phyloP scores from a whole-genome alignment of 768 basidiomycete species.

The Leccinum rimulosum region DNA sequence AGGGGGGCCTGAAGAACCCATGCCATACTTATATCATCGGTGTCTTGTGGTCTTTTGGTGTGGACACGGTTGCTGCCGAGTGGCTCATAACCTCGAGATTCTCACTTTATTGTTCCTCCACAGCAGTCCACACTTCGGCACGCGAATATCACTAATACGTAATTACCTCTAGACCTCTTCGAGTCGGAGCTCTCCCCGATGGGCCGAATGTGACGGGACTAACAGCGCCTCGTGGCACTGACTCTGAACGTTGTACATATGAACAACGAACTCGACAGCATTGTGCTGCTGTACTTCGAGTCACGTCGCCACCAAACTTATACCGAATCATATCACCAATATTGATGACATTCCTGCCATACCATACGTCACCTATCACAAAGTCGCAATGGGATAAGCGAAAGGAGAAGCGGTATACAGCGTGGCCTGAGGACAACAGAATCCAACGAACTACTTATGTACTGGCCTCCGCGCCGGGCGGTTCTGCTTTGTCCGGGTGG shows the following conservation, averaged over 20 bases:
- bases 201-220: background rate
- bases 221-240: background rate
- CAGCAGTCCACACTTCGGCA: slow-evolving; percentile 1
- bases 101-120: slow-evolving; percentile 15
- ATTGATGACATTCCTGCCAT: background rate
- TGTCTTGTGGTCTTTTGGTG: slow-evolving; percentile 17
- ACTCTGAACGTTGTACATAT: background rate
- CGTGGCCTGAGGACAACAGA: background rate
- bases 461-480: slow-evolving; percentile 1
- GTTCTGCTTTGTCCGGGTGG: background rate
- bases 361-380: background rate
- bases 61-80: slow-evolving; percentile 19
- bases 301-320: background rate
- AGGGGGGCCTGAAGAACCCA: background rate
- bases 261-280: background rate
- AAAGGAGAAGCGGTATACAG: background rate
- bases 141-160: background rate
- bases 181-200: background rate
- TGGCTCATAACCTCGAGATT: slow-evolving; percentile 15
- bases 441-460: background rate
- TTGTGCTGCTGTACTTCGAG: background rate
- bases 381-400: background rate
- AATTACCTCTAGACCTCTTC: background rate
- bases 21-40: slow-evolving; percentile 18
- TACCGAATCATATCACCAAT: background rate